Evolutionary conservation across 805 yeast species (phyloP), one percentile per base, ranked within the genome.

Genomic region (Metschnikowia arizonensis): DNA sequence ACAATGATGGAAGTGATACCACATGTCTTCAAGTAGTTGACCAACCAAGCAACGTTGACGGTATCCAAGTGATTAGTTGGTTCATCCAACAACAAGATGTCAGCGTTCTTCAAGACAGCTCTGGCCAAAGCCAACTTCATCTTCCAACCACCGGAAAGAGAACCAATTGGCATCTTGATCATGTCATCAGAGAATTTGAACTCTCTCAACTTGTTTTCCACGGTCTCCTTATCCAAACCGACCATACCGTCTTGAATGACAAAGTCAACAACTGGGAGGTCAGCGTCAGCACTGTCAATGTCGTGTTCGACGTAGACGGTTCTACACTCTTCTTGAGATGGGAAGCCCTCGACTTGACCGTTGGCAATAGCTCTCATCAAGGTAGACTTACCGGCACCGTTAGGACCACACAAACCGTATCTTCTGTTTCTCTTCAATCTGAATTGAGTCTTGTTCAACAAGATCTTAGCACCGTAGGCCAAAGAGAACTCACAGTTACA

Each of bases 401-500:
- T 72, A 58, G 76, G 77, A 68, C 77, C 77, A 82, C 93, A 85
- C 64, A 85, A 78, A 91, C 99, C 99, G 75, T 93, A 93, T 81
- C 99, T 88, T 80, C 97, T 90, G 78, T 86, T 93, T 81, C 96
- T 85, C 89, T 88, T 89, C 72, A 93, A 85, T 79, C 99, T 89
- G 73, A 93, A 83, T 80, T 91, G 97, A 62, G 99, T 93, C 78
- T 93, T 91, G 91, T 93, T 93, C 76, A 93, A 88, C 79, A 93
- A 82, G 82, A 93, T 93, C 88, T 93, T 93, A 68, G 99, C 99
- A 91, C 99, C 99, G 77, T 93, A 93, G 74, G 99, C 99, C 67
- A 93, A 82, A 52, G 99, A 93, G 90, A 93, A 93, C 84, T 93
- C 99, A 86, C 98, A 91, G 96, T 93, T 93, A 85, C 99, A 93